These are phyloP conservation scores for Blastobotrys americana DNA, from an alignment of 805 yeast genomes.

Conservation along the genomic window DNA sequence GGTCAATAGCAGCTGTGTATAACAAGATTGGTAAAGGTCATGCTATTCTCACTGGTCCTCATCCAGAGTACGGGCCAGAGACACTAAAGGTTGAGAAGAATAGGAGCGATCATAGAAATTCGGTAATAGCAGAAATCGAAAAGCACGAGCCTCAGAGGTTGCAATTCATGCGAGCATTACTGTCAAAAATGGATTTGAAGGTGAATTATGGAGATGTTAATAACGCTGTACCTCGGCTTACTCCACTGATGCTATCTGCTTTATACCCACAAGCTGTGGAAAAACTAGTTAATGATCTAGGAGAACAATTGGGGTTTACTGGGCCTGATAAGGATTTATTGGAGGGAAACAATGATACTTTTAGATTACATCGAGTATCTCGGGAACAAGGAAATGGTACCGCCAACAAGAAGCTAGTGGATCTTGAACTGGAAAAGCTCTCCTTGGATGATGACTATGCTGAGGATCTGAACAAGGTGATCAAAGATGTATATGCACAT, in stretches of 20 bases:
- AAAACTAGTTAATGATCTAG: slow-evolving; percentile 31
- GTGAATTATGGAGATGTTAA: slow-evolving; percentile 46
- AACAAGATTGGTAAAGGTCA: slow-evolving; percentile 66
- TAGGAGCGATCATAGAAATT: slow-evolving; percentile 21
- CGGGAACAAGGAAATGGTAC: too few species aligned
- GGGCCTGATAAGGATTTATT: slow-evolving; percentile 35
- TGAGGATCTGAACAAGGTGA: slow-evolving; percentile 46
- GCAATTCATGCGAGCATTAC: slow-evolving; percentile 48
- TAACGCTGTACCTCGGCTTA: slow-evolving; percentile 52
- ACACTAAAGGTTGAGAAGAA: not conserved
- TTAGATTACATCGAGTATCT: slow-evolving; percentile 30
- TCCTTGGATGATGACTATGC: slow-evolving; percentile 6
- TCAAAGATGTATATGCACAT: slow-evolving; percentile 50
- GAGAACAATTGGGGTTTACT: slow-evolving; percentile 31
- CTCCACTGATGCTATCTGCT: slow-evolving; percentile 57
- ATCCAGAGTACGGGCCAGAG: slow-evolving; percentile 61
- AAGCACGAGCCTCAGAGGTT: slow-evolving; percentile 43
- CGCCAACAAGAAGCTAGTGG: slow-evolving; percentile 11
- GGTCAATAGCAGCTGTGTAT: slow-evolving; percentile 61
- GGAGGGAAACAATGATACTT: slow-evolving; percentile 49
- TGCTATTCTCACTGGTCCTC: slow-evolving; percentile 75
- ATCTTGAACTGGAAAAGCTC: slow-evolving; percentile 5
- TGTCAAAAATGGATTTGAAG: slow-evolving; percentile 56
- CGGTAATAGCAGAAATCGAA: slow-evolving; percentile 37
- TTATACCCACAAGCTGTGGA: slow-evolving; percentile 28